These are phyloP conservation scores for Anisodus acutangulus DNA, from an alignment of 257 asterid genomes.

Conservation along the genomic window DNA sequence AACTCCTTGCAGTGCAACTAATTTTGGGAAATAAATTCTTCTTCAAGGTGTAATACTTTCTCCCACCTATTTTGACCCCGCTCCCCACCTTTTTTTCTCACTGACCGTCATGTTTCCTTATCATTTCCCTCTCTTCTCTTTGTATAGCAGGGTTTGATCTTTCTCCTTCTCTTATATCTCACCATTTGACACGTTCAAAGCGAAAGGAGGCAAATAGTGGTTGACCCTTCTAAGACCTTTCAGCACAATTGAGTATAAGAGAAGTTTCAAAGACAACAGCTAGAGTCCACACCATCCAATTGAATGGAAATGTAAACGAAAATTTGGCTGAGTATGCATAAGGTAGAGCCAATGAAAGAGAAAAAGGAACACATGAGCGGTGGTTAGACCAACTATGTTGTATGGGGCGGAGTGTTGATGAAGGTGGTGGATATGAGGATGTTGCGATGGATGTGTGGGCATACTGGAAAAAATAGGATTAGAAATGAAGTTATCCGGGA, in stretches of 20 bases:
- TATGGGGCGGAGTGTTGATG: no score
- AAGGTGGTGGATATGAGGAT: no score
- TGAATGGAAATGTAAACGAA: background rate
- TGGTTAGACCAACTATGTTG: no score
- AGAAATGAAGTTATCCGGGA: no score
- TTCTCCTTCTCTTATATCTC: background rate
- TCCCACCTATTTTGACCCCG: constrained; percentile 4
- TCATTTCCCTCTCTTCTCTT: background rate
- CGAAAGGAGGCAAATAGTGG: background rate
- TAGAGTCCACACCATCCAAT: background rate
- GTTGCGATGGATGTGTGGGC: no score
- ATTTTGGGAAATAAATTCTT: background rate
- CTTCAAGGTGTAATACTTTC: background rate
- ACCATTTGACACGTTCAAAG: background rate
- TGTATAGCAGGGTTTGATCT: background rate
- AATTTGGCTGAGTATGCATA: background rate
- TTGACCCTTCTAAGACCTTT: background rate
- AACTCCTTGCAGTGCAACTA: background rate
- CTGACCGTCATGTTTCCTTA: background rate
- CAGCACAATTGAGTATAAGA: background rate
- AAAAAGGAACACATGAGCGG: background rate
- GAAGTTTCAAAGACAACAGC: constrained; percentile 3
- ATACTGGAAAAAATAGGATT: no score
- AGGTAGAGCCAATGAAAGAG: background rate
- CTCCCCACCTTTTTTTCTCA: background rate